Evolutionary conservation across 345 rosid genomes (phyloP).

Genomic region (Microcos paniculata): DNA sequence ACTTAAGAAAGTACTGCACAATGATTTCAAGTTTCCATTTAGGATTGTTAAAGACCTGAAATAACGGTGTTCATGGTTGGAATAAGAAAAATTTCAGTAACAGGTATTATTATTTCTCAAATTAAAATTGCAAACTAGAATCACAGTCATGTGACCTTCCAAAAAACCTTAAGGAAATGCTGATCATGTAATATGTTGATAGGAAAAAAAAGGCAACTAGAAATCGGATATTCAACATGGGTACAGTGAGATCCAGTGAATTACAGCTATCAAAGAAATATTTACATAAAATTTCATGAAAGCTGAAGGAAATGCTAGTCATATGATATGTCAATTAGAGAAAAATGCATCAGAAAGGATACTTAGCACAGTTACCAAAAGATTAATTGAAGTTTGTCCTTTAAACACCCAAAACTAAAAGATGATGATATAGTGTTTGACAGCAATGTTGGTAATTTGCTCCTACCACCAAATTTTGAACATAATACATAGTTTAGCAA

Average conservation of each 20-base stretch:
- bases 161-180: background rate
- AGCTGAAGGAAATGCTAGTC: background rate
- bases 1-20: constrained; percentile 63
- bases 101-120: background rate
- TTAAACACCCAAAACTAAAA: constrained; percentile 3
- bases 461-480: background rate
- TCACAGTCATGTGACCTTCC: background rate
- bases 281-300: background rate
- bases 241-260: background rate
- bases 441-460: background rate
- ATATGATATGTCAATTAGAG: background rate
- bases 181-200: background rate
- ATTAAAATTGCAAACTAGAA: constrained; percentile 3
- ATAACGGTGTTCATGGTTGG: background rate
- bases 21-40: constrained; percentile 84
- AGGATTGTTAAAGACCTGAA: constrained; percentile 66
- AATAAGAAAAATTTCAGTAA: background rate
- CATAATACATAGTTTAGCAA: background rate
- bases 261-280: background rate
- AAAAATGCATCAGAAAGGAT: background rate
- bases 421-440: background rate
- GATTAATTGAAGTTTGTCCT: constrained; percentile 1
- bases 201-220: background rate
- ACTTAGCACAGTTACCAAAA: background rate
- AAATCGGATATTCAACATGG: background rate